Evolutionary conservation across 2,329 filamentous ascomycete genomes (phyloP), one percentile per base, ranked within the genome.

Genomic region (Diaporthe humulicola): DNA sequence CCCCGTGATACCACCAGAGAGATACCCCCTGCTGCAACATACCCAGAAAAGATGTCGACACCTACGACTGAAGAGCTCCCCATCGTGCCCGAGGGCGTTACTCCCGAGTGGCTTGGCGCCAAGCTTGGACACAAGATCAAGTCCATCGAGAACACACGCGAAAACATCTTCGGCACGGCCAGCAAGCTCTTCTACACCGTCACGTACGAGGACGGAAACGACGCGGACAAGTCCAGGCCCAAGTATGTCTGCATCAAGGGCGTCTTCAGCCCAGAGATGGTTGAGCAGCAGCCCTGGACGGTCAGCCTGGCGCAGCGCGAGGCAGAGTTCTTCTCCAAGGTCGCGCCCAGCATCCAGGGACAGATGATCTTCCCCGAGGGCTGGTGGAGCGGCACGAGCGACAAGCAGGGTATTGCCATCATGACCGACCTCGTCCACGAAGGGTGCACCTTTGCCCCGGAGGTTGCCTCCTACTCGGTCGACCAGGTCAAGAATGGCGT

Each of bases 401-500:
- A 82, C 8, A 80, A 77, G 50, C 84, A 85, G 60, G 83, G 83
- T 19, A 84, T 85, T 57, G 80, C 79, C 33, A 80, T 85, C 72
- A 85, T 86, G 83, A 79, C 78, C 9, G 83, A 85, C 75, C 79
- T 85, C 2, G 76, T 74, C 1, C 70, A 78, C 3, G 79, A 83
- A 25, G 80, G 79, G 8, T 52, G 48, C 48, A 10, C 8, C 48
- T 85, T 85, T 75, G 77, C 83, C 2, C 70, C 79, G 1, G 82
- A 84, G 58, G 80, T 81, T 1, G 77, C 78, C 12, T 75, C 79
- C 10, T 84, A 82, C 67, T 73, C 82, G 0, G 75, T 83, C 10
- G 77, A 81, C 4, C 79, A 79, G 57, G 82, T 83, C 50, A 77
- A 81, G 74, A 80, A 81, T n/a, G 81, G 79, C 22, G 74, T 84